These are phyloP conservation scores for Pleurotus ostreatus DNA, from an alignment of 768 basidiomycete species.

Conservation along the genomic window DNA sequence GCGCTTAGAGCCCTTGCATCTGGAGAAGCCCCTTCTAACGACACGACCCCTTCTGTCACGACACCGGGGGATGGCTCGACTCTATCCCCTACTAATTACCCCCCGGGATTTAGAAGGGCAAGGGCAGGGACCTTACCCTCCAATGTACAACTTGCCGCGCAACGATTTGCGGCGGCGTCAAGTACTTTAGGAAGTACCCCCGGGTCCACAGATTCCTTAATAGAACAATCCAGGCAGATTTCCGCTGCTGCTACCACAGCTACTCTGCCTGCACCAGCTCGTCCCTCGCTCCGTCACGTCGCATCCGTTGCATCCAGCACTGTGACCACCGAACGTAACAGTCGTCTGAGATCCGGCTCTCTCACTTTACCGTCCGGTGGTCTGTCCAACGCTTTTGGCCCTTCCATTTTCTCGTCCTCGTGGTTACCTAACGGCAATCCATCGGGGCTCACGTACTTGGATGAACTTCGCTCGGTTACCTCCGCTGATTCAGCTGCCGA, in stretches of 20 bases:
- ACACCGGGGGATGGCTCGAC: constrained; percentile 54
- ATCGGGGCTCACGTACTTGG: constrained; percentile 61
- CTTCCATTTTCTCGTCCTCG: constrained; percentile 85
- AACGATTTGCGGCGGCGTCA: constrained; percentile 71
- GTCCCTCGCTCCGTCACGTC: constrained; percentile 72
- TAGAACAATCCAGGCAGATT: constrained; percentile 49
- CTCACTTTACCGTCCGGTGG: constrained; percentile 80
- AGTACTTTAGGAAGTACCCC: constrained; percentile 48
- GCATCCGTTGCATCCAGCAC: constrained; percentile 51
- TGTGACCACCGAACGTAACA: constrained; percentile 60
- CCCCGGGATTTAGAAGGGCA: constrained; percentile 87
- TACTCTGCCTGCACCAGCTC: constrained; percentile 40
- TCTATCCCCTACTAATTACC: constrained; percentile 71
- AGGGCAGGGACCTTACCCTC: constrained; percentile 98
- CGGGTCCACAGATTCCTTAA: constrained; percentile 35
- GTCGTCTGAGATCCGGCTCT: constrained; percentile 89
- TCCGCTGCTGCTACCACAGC: constrained; percentile 40
- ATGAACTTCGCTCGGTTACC: constrained; percentile 77
- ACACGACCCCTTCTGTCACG: constrained; percentile 52
- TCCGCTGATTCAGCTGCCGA: constrained; percentile 80
- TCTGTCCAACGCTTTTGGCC: constrained; percentile 79
- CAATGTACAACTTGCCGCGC: constrained; percentile 85
- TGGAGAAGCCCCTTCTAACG: constrained; percentile 71
- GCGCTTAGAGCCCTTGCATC: constrained; percentile 70
- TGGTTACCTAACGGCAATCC: constrained; percentile 70